Conservation (phyloP, 805 yeast genomes). For the Starmerella tilneyi region DNA sequence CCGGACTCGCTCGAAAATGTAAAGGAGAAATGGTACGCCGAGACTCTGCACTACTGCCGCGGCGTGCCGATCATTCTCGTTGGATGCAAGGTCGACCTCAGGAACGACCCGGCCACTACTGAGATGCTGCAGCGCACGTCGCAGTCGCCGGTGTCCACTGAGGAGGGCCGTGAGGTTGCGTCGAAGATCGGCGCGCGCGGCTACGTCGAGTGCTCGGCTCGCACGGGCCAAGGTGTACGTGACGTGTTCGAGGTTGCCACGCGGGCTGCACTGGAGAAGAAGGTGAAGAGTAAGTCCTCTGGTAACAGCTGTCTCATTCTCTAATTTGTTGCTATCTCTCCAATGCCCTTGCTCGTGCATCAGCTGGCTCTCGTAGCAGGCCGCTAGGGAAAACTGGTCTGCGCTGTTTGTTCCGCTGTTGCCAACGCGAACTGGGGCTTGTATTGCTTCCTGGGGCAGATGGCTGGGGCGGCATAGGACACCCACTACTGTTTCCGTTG, state of each 20-base stretch:
- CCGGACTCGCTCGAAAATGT: constrained; percentile 91
- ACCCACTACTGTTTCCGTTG: no score
- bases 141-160: constrained; percentile 67
- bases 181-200: constrained; percentile 78
- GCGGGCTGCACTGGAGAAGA: constrained; percentile 58
- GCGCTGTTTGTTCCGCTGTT: no score
- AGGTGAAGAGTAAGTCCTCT: constrained; percentile 22
- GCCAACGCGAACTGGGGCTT: no score
- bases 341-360: neutral
- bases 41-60: constrained; percentile 86
- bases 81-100: constrained; percentile 83
- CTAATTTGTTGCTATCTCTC: constrained; percentile 7
- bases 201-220: constrained; percentile 86
- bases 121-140: constrained; percentile 64
- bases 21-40: constrained; percentile 92
- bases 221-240: constrained; percentile 76
- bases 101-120: constrained; percentile 69
- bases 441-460: no score
- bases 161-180: constrained; percentile 81
- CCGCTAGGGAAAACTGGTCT: constrained; percentile 1
- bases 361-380: neutral
- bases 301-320: constrained; percentile 22
- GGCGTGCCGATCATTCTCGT: constrained; percentile 87
- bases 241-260: constrained; percentile 91
- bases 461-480: no score